Evolutionary conservation across 768 basidiomycete genomes (phyloP).

Genomic region (Brasilioporus rufonigricans): DNA sequence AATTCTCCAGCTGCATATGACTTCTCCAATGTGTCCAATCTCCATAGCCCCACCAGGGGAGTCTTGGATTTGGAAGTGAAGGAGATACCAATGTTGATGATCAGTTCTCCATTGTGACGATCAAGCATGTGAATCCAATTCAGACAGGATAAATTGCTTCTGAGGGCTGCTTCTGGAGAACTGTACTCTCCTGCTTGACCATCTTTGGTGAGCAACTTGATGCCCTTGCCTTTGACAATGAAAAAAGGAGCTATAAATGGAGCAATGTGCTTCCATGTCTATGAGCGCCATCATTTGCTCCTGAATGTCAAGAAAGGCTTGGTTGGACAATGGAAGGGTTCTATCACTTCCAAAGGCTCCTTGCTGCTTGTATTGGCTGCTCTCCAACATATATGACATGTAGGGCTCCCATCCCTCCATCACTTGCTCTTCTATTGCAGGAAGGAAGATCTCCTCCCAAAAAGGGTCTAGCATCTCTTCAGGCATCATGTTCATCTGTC

Average conservation of each 20-base stretch:
- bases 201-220: no score
- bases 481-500: no score
- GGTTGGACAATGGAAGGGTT: not conserved
- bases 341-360: not conserved
- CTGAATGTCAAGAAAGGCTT: no score
- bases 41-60: no score
- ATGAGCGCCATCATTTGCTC: not conserved
- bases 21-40: no score
- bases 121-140: not conserved
- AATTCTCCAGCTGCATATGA: no score
- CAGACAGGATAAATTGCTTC: not conserved
- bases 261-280: not conserved
- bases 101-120: not conserved
- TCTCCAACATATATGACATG: not conserved
- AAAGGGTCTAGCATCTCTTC: constrained; percentile 3
- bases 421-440: not conserved
- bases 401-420: not conserved
- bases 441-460: constrained; percentile 5
- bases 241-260: constrained; percentile 2
- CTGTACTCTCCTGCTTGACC: no score
- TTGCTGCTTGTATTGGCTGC: constrained; percentile 7
- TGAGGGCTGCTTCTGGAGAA: no score
- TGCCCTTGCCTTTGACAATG: not conserved
- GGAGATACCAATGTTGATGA: not conserved
- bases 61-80: not conserved